Evolutionary conservation across 768 basidiomycete species (phyloP).

Genomic region (Phallus indusiatus): DNA sequence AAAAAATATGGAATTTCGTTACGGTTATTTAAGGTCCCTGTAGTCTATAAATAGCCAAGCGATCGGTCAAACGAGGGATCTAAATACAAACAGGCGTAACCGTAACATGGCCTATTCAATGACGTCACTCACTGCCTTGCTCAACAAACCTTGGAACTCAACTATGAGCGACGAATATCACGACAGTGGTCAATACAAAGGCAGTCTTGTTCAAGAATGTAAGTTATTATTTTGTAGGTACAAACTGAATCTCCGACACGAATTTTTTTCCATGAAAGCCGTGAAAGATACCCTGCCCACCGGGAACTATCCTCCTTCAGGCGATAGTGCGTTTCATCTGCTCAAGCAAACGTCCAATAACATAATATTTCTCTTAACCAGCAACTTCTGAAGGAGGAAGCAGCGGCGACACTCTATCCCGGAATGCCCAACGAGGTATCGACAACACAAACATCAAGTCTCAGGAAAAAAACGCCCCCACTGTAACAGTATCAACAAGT

Average conservation of each 20-base stretch:
- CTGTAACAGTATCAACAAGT: too few relatives aligned
- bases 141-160: neutral
- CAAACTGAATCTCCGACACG: too few relatives aligned
- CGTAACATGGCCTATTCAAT: neutral
- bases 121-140: neutral
- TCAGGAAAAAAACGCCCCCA: too few relatives aligned
- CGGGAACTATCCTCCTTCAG: constrained; percentile 2
- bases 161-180: constrained; percentile 9
- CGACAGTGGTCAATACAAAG: neutral
- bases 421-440: neutral
- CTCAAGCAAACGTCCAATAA: neutral
- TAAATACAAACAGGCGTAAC: neutral
- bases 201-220: constrained; percentile 2
- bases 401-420: neutral
- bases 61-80: neutral
- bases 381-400: constrained; percentile 3
- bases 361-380: neutral
- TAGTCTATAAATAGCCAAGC: neutral
- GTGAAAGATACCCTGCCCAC: neutral
- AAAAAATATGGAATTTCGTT: neutral
- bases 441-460: neutral
- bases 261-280: neutral
- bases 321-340: neutral
- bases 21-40: neutral
- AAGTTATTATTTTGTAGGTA: neutral